Evolutionary conservation across 805 yeast species (phyloP).

Genomic region (Ogataea methylovora): DNA sequence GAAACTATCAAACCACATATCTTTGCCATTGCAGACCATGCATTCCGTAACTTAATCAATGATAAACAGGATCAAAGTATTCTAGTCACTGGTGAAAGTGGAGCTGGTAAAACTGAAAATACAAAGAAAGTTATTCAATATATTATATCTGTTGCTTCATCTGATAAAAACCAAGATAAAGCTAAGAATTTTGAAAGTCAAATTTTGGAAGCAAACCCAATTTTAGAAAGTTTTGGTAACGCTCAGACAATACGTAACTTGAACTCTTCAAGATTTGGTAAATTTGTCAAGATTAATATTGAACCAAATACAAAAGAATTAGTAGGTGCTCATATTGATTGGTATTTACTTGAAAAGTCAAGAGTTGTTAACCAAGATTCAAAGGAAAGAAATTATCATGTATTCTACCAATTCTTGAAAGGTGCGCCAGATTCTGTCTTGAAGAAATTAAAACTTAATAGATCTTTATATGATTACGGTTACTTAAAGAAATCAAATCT

Average conservation of each 20-base stretch:
- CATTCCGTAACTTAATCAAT: conserved; percentile 65
- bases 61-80: conserved; percentile 79
- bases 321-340: conserved; percentile 86
- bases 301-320: conserved; percentile 49
- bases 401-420: conserved; percentile 77
- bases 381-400: conserved; percentile 86
- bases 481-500: conserved; percentile 53
- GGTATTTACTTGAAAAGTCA: conserved; percentile 90
- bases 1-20: conserved; percentile 66
- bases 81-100: conserved; percentile 97
- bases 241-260: conserved; percentile 92
- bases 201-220: conserved; percentile 90
- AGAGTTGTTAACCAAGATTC: conserved; percentile 74
- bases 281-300: conserved; percentile 84
- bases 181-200: conserved; percentile 63
- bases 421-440: conserved; percentile 54
- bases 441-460: conserved; percentile 34
- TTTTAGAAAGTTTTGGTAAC: conserved; percentile 92
- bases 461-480: conserved; percentile 35
- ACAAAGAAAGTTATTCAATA: conserved; percentile 93
- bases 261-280: conserved; percentile 95
- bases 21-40: conserved; percentile 81
- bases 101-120: conserved; percentile 98
- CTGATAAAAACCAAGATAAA: conserved; percentile 13
- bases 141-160: conserved; percentile 63